Evolutionary conservation across 2,329 filamentous ascomycete species (phyloP).

Genomic region (Pseudogymnoascus destructans): DNA sequence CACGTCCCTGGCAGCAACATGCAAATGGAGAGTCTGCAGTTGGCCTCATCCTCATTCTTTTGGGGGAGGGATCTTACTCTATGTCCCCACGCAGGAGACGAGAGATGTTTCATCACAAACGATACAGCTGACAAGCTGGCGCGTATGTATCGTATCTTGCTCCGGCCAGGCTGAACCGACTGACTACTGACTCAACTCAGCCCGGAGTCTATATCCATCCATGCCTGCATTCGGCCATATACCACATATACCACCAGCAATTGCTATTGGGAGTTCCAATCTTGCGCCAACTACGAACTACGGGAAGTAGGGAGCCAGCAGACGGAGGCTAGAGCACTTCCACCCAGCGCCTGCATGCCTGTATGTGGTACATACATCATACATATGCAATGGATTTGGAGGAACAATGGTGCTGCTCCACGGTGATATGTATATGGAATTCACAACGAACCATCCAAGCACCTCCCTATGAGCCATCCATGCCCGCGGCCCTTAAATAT

Average conservation of each 20-base stretch:
- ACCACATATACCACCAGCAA: not conserved
- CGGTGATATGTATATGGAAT: not conserved
- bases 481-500: not conserved
- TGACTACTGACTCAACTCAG: not conserved
- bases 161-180: conserved; percentile 1
- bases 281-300: conserved; percentile 2
- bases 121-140: not conserved
- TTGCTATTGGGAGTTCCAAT: not conserved
- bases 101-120: not conserved
- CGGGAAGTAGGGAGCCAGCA: not conserved
- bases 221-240: not conserved
- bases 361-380: conserved; percentile 3
- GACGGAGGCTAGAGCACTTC: not conserved
- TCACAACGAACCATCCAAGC: conserved; percentile 2
- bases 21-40: not conserved
- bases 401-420: not conserved
- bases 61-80: not conserved
- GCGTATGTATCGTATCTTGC: not conserved
- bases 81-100: not conserved
- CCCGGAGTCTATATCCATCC: not conserved
- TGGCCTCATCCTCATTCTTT: not conserved
- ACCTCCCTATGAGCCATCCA: not conserved
- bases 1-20: not conserved
- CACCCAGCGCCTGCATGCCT: not conserved
- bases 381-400: not conserved